Evolutionary conservation across 805 yeast genomes (phyloP), one percentile per base, ranked within the genome.

Genomic region (Candida maesae): DNA sequence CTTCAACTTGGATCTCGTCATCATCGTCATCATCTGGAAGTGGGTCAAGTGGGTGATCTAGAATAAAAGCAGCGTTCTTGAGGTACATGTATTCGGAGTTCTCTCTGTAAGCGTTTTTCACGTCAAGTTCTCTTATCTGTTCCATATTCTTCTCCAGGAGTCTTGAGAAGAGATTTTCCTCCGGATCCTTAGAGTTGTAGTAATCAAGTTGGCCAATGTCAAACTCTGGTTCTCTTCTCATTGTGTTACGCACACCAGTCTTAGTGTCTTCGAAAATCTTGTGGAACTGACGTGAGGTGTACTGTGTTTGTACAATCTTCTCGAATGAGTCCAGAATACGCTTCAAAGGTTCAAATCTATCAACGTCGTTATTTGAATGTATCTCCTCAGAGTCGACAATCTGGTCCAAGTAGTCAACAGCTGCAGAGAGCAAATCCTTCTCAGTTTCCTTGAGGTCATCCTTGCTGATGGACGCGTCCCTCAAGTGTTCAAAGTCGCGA

Each of bases 1-100:
- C 95, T 9, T 76, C 78, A 6, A 84, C 72, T 31, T 71, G 75
- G 24, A 84, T 34, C 17, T 81, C 91, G 17, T 69, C 79, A 11
- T 54, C 60, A 2, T 44, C 52, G 5, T 42, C 42, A 3, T 58
- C 58, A 26, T 64, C 69, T 0, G 87, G 86, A 15, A 84, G 52
- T 6, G 85, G 81, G 21, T 75, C 76, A 23, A 74, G 73, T 0
- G 93, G 93, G 46, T 79, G 68, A 3, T 68, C 59, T 14, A 79
- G 53, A 6, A 84, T 71, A 51, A 75, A 74, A 1, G 70, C 52
- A 7, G 72, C 65, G 32, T 70, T 70, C 32, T 66, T 66, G 25
- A 76, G 45, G 7, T 58, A 51, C n/a, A n/a, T 33, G 26, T 44
- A 52, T 14, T 48, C 45, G 3, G 33, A 13, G 21, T 45, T 29